Base-by-base conservation (phyloP, 2,329 filamentous ascomycete genomes). In the Fusarium azukiicola region DNA sequence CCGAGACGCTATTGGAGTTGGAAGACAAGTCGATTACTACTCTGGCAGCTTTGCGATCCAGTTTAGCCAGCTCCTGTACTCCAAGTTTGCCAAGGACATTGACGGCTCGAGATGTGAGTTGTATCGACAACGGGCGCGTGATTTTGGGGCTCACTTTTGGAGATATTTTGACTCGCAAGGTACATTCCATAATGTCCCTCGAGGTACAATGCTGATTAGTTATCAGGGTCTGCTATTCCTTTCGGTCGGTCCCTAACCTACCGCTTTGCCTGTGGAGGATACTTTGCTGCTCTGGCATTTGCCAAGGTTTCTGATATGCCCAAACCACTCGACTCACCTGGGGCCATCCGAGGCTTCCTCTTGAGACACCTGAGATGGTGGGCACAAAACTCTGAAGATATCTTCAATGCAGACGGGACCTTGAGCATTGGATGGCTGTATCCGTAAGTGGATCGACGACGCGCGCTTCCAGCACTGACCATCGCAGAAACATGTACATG, bases 41-140 rank as follows among this genome's bases (percentile, higher is more conserved):
- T 91, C 90, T 2, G 90, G 90, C 0, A 92, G 90, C 61, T 92
- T 92, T 71, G 90, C 90, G 0, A 90, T 92, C 13, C 90, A 92
- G 71, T 92, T 91, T 46, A 88, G 86, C 4, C 90, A 92, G 73
- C 80, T 92, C 5, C 81, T 91, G 0, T 92, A 90, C 74, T 84
- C 86, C 1, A 88, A 87, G 12, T 89, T 90, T 74, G 89, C 89
- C 0, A 73, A 77, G 1, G 87, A 90, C 21, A 54, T 89, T 6
- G 90, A 91, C 66, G 82, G 85, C 0, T 75, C 82, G 42, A 82
- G 90, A 27, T 86, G 85, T 7, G 83, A 83, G 16, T 76, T 72
- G 13, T 91, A 89, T 78, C 84, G 83, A 40, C 74, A 85, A 38
- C 83, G 85, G 36, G 90, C 90, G 0, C 83, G 82, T 36, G 82